Conservation (phyloP, 2,329 filamentous ascomycete genomes). For the Epichloe elymi region DNA sequence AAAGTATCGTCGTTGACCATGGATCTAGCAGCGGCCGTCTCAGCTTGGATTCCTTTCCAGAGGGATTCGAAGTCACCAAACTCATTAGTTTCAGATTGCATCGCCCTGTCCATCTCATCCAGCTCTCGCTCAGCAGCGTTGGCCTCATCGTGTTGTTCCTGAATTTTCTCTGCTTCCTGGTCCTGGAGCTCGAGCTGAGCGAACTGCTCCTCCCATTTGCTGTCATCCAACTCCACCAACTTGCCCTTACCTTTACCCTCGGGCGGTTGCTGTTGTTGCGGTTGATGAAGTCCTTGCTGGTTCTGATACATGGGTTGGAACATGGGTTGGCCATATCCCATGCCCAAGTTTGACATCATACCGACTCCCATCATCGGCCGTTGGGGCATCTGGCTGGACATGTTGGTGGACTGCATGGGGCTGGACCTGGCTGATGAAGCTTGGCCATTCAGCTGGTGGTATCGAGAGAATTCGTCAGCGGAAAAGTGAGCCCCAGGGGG, state of each 20-base stretch:
- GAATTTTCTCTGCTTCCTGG: conserved; percentile 30
- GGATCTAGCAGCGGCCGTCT: conserved; percentile 55
- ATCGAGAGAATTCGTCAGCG: conserved; percentile 76
- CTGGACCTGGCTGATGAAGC: conserved; percentile 37
- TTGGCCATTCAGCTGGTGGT: conserved; percentile 59
- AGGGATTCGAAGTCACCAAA: conserved; percentile 84
- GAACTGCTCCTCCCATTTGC: conserved; percentile 95
- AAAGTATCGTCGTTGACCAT: conserved; percentile 53
- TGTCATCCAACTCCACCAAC: conserved; percentile 84
- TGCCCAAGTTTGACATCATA: conserved; percentile 34
- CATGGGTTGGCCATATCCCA: conserved; percentile 41
- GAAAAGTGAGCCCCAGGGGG: conserved; percentile 52
- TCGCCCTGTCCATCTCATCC: conserved; percentile 63
- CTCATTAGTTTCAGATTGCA: conserved; percentile 59
- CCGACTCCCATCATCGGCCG: conserved; percentile 47
- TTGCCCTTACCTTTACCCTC: conserved; percentile 73
- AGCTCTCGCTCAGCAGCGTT: conserved; percentile 74
- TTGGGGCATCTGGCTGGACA: conserved; percentile 34
- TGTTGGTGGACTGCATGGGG: conserved; percentile 41
- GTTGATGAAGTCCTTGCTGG: conserved; percentile 32
- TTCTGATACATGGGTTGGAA: conserved; percentile 35
- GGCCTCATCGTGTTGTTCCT: conserved; percentile 42
- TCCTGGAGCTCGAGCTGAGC: conserved; percentile 67
- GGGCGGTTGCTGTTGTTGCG: conserved; percentile 28
- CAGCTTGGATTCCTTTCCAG: conserved; percentile 71